Percentiles rank a stretch among this genome's conserved stretches.
These are phyloP conservation scores for Erythrophleum ivorense DNA, from an alignment of 331 rosid genomes.

Conservation along the genomic window DNA sequence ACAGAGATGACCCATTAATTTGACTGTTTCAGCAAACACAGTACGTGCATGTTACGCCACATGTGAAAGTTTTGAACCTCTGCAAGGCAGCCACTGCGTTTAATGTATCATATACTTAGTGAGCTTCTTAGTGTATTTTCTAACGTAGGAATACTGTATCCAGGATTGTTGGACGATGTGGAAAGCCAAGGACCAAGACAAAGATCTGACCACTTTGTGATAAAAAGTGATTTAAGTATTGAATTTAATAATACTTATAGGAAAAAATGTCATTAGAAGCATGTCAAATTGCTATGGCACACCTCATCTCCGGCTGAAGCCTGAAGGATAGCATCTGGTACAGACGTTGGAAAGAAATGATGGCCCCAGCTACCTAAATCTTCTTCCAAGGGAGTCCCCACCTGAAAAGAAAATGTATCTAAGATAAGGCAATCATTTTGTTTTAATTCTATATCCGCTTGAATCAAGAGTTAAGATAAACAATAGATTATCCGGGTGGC, in stretches of 20 bases:
- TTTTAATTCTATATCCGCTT: too few species aligned
- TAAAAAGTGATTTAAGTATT: constrained; percentile 5
- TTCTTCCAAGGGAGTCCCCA: constrained; percentile 89
- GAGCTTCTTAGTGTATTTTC: neutral
- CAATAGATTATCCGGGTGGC: neutral
- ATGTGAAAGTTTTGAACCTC: neutral
- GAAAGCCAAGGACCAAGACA: neutral
- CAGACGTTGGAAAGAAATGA: constrained; percentile 77
- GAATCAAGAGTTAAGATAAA: constrained; percentile 30
- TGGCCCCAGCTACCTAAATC: constrained; percentile 95
- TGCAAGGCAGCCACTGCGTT: neutral
- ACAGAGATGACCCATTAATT: constrained; percentile 5
- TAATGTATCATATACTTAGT: neutral
- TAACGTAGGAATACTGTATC: constrained; percentile 1
- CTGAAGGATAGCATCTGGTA: constrained; percentile 90
- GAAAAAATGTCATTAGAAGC: neutral
- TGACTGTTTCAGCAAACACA: neutral
- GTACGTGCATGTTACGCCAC: neutral
- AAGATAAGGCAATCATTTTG: too few species aligned
- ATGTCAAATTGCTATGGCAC: constrained; percentile 35
- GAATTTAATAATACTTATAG: neutral
- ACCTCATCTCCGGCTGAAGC: constrained; percentile 98
- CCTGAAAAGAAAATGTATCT: constrained; percentile 52
- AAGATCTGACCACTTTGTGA: constrained; percentile 15
- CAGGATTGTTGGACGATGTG: constrained; percentile 6